Base-by-base conservation (phyloP, 106 monocot genomes). In the Gastrodia elata region DNA sequence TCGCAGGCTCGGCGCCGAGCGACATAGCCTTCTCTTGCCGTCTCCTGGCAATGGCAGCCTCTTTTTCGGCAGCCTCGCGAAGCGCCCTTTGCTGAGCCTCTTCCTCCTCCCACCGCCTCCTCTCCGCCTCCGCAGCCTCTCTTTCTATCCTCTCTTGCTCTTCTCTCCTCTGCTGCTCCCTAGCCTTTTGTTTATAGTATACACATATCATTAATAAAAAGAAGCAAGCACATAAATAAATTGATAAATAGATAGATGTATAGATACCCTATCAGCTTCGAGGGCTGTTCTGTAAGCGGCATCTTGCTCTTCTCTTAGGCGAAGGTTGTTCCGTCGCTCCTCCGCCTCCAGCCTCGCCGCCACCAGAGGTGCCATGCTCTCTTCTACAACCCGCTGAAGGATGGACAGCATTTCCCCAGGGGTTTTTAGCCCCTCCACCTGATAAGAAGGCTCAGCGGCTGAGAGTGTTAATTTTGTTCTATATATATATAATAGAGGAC, bases 21-120 rank as follows among this genome's bases (percentile, higher is more conserved):
- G 85, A 77, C 89, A 95, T 77, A 20, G 94, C 94, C 76, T 95
- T 95, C 77, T 95, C 94, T 81, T 91, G 84, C 37, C 91, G 81
- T 52, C 87, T 89, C 77, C 82, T 87, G 65, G 80, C 77, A 64
- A 91, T 59, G 24, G 87, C 94, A 85, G 91, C 89, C 82, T 91
- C 91, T 80, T 74, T 95, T 44, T 95, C 94, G 72, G 78, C 86
- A 71, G 91, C 91, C 83, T 95, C 91, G 41, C 41, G 78, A 68
- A 80, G 83, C 55, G 67, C 89, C 77, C 89, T 89, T 76, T 87
- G 87, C 34, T 25, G 6, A 44, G 89, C 85, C 74, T 86, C 91
- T 77, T 95, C 91, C 73, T 91, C 94, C 42, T 91, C 89, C 64
- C 76, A 87, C 3, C 72, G 81, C 58, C 79, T 95, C 65, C 83